Evolutionary conservation across 257 asterid genomes (phyloP).

Genomic region (Salvia rosmarinus): DNA sequence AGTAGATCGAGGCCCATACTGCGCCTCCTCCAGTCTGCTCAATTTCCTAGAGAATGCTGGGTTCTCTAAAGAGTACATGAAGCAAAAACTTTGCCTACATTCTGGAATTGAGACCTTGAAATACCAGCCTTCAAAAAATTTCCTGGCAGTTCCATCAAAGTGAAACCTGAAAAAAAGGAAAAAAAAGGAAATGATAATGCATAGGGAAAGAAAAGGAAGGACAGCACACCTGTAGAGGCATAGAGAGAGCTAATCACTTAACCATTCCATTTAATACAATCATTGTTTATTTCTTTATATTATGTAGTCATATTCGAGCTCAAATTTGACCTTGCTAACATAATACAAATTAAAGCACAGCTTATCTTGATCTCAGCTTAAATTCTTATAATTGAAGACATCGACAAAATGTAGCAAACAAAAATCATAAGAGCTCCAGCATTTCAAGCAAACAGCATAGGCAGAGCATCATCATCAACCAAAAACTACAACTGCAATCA

Average conservation of each 20-base stretch:
- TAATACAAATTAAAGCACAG: not conserved
- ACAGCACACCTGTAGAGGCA: not conserved
- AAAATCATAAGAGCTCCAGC: not conserved
- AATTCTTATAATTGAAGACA: not conserved
- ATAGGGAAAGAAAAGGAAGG: not conserved
- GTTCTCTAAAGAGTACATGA: constrained; percentile 90
- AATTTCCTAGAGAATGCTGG: constrained; percentile 74
- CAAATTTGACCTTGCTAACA: not conserved
- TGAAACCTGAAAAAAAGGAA: constrained; percentile 63
- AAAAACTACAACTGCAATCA: not conserved
- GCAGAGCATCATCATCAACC: not conserved
- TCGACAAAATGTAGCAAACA: not conserved
- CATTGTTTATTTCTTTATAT: not conserved
- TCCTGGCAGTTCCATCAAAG: constrained; percentile 86
- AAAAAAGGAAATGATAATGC: constrained; percentile 22
- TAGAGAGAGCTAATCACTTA: not conserved
- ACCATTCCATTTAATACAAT: not conserved
- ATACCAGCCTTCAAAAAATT: constrained; percentile 96
- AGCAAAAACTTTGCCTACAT: constrained; percentile 94
- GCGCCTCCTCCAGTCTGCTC: constrained; percentile 60
- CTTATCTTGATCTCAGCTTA: not conserved
- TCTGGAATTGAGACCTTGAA: constrained; percentile 96
- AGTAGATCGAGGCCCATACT: constrained; percentile 76
- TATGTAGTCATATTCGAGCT: not conserved
- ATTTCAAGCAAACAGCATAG: not conserved